Evolutionary conservation across 805 yeast genomes (phyloP).

Genomic region (Diddensiella caesifluorescens): DNA sequence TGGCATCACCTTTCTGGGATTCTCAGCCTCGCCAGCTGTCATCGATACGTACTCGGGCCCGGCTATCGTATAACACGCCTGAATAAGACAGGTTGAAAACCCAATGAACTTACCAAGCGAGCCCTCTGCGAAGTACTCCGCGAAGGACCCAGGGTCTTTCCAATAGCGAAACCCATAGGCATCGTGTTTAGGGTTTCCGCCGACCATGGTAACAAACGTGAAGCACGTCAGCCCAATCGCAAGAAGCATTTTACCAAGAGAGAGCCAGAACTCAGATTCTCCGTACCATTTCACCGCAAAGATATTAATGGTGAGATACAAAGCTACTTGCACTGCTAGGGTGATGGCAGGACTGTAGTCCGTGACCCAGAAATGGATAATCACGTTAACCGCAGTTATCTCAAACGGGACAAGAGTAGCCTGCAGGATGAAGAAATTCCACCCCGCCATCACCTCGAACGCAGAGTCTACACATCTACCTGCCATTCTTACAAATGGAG

Average conservation of each 20-base stretch:
- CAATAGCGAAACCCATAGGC: conserved; percentile 56
- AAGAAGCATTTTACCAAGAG: conserved; percentile 65
- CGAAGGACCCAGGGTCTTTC: conserved; percentile 52
- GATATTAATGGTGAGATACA: conserved; percentile 60
- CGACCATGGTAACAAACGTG: conserved; percentile 78
- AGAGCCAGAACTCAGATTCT: conserved; percentile 75
- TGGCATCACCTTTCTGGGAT: conserved; percentile 71
- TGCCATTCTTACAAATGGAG: conserved; percentile 71
- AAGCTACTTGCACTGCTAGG: conserved; percentile 55
- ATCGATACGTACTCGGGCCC: conserved; percentile 84
- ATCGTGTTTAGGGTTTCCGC: conserved; percentile 75
- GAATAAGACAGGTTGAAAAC: conserved; percentile 59
- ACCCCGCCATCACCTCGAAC: conserved; percentile 67
- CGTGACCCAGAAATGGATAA: conserved; percentile 75
- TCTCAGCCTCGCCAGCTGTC: conserved; percentile 76
- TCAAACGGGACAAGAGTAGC: conserved; percentile 80
- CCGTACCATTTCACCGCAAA: conserved; percentile 75
- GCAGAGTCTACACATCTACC: conserved; percentile 75
- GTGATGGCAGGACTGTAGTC: conserved; percentile 71
- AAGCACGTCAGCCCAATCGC: conserved; percentile 72
- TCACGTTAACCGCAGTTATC: conserved; percentile 71
- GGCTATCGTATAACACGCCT: conserved; percentile 73
- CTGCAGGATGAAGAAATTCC: conserved; percentile 74
- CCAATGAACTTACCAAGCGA: conserved; percentile 64
- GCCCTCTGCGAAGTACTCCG: conserved; percentile 51